These are phyloP conservation scores for Coniochaeta sp. DNA, from an alignment of 2,329 filamentous ascomycete genomes.

Conservation along the genomic window DNA sequence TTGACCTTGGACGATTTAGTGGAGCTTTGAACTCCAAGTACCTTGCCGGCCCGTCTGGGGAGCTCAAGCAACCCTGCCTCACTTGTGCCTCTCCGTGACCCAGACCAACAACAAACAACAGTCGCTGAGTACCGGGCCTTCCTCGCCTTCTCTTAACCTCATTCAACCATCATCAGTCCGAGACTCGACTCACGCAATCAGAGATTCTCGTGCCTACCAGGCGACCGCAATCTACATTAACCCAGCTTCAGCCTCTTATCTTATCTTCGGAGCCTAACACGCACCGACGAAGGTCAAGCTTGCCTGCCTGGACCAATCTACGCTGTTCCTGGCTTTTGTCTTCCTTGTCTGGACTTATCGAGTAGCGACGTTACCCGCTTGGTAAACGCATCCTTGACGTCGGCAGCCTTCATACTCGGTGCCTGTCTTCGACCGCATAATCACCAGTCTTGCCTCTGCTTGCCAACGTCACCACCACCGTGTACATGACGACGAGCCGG, in stretches of 20 bases:
- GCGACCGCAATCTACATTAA: not conserved
- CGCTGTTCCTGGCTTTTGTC: not conserved
- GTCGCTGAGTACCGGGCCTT: not conserved
- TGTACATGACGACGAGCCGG: slow-evolving; percentile 23
- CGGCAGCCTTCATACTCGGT: not conserved
- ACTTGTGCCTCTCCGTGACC: slow-evolving; percentile 1
- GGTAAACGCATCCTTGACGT: slow-evolving; percentile 14
- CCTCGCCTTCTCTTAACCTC: not conserved
- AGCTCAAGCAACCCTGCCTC: slow-evolving; percentile 1
- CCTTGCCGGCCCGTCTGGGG: not conserved
- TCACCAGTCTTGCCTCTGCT: too few species aligned
- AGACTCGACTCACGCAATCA: not conserved
- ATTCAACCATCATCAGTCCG: not conserved
- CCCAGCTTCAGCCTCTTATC: not conserved
- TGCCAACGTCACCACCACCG: slow-evolving; percentile 7
- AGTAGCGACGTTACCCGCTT: slow-evolving; percentile 15
- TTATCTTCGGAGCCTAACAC: not conserved
- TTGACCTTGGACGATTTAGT: slow-evolving; percentile 19
- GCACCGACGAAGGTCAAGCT: not conserved
- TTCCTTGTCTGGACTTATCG: slow-evolving; percentile 11
- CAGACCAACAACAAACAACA: slow-evolving; percentile 3
- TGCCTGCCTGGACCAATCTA: not conserved
- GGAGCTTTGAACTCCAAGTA: slow-evolving; percentile 12
- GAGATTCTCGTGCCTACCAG: not conserved
- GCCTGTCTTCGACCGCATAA: not conserved